Percentiles rank a stretch among this genome's conserved stretches.
Evolutionary conservation across 176 grass and related monocot species (phyloP).

Genomic region (Oryza meridionalis): DNA sequence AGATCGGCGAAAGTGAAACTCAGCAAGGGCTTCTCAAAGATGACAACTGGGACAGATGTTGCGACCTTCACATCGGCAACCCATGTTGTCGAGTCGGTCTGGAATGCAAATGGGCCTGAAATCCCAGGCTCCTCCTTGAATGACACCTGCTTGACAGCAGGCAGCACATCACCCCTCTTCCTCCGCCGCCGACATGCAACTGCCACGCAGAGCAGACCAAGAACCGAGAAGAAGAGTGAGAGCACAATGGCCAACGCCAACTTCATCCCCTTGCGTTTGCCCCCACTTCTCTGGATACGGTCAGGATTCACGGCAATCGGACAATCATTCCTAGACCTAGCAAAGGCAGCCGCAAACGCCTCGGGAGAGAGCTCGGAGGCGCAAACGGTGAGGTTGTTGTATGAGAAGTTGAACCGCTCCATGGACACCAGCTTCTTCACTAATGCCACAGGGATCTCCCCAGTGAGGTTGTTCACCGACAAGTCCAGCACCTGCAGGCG

Average conservation of each 20-base stretch:
- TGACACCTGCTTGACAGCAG: conserved; percentile 62
- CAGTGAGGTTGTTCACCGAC: conserved; percentile 91
- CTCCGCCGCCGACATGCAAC: conserved; percentile 45
- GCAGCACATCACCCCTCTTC: conserved; percentile 41
- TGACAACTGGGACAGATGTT: conserved; percentile 84
- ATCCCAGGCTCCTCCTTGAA: conserved; percentile 68
- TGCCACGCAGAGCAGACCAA: conserved; percentile 62
- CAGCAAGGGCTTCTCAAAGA: conserved; percentile 94
- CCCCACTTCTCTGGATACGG: conserved; percentile 40
- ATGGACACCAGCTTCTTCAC: conserved; percentile 61
- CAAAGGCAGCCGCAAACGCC: conserved; percentile 63
- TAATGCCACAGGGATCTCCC: conserved; percentile 77
- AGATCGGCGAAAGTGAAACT: conserved; percentile 87
- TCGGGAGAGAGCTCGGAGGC: conserved; percentile 66
- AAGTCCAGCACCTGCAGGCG: conserved; percentile 67
- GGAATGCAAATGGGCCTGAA: conserved; percentile 82
- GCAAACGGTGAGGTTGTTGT: conserved; percentile 95
- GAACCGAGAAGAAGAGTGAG: conserved; percentile 59
- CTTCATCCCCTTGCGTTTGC: conserved; percentile 49
- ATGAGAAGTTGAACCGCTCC: conserved; percentile 91
- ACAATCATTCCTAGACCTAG: conserved; percentile 78
- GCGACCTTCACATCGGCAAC: conserved; percentile 90
- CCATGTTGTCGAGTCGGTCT: conserved; percentile 90
- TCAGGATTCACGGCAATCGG: conserved; percentile 88
- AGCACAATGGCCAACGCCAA: conserved; percentile 61